Base-by-base conservation (phyloP, 768 basidiomycete genomes). In the Boletus subcaerulescens region DNA sequence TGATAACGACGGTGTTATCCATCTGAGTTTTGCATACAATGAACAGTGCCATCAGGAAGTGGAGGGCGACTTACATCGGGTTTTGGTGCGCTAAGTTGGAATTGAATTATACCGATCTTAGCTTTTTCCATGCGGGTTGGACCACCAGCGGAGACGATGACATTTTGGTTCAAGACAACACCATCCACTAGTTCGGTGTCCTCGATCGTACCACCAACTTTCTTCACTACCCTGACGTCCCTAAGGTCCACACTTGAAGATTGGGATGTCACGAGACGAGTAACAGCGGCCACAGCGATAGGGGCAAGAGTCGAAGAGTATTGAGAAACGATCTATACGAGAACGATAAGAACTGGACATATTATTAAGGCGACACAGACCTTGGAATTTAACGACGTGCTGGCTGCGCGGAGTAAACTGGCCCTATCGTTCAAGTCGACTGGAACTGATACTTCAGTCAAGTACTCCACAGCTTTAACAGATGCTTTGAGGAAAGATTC, bases 1-100 rank as follows among this genome's bases (percentile, higher is more conserved):
- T 98, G 63, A 99, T 98, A 48, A 98, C 89, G 42, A 99, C 94
- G 5, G 96, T 98, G 77, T 99, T 98, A 74, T 99, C 97, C 96
- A 99, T 99, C 95, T 98, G 62, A 11, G 40, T 55, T 32, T 46
- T 18, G 32, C 18, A 58, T 26, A 49, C 20, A 35, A 12, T 48
- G 31, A 51, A 20, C 13, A 20, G n/a, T 7, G 43, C 29, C 36
- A 17, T 33, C 32, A 3, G 10, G 24, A 45, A 39, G 17, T 31
- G 32, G 4, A 17, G 22, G 10, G 40, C 22, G 10, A 73, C 90
- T 57, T 70, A 96, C 95, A 66, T 99, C 97, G 3, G 97, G 96
- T 73, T 99, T 99, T 8, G 97, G 97, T 39, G 93, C 91, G 60
- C 89, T 93, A 48, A 99, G 82, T 72, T 98, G 97, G 82, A 99